These are phyloP conservation scores for Aspergillus bertholletiae DNA, from an alignment of 495 filamentous ascomycete genomes.

Conservation along the genomic window DNA sequence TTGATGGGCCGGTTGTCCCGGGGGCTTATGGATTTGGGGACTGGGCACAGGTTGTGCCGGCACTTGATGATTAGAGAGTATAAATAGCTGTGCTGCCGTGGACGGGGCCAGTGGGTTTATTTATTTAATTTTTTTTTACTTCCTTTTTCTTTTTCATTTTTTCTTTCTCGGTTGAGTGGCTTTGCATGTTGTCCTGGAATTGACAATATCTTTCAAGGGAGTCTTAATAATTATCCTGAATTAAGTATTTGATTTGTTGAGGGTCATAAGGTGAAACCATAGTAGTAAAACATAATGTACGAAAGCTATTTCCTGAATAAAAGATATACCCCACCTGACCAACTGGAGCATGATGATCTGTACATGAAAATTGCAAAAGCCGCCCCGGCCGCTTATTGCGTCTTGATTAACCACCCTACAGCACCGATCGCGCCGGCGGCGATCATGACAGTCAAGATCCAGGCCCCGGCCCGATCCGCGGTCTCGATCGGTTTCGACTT, in stretches of 20 bases:
- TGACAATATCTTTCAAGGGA: too few relatives aligned
- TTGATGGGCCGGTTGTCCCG: slow-evolving; percentile 38
- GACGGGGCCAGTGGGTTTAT: too few relatives aligned
- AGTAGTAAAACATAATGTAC: background rate
- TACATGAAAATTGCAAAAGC: background rate
- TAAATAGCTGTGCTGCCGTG: slow-evolving; percentile 1
- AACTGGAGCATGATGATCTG: background rate
- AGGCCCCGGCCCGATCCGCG: slow-evolving; percentile 59
- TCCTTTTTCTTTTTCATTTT: too few relatives aligned
- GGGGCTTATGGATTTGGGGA: slow-evolving; percentile 39
- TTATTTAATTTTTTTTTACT: too few relatives aligned
- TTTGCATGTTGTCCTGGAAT: too few relatives aligned
- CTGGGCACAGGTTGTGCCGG: slow-evolving; percentile 46
- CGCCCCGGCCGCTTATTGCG: slow-evolving; percentile 3
- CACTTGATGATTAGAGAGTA: slow-evolving; percentile 3
- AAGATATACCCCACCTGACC: background rate
- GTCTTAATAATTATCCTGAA: background rate
- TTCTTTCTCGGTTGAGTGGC: too few relatives aligned
- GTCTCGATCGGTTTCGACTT: slow-evolving; percentile 36
- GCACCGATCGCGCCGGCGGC: slow-evolving; percentile 31
- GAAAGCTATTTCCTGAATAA: background rate
- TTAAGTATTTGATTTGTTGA: background rate
- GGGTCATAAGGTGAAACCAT: background rate
- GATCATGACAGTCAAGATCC: slow-evolving; percentile 60
- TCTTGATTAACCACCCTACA: slow-evolving; percentile 27